Percentiles rank a stretch among this genome's conserved stretches.
Evolutionary conservation across 2,329 filamentous ascomycete genomes (phyloP).

Genomic region (Nemania sp.): DNA sequence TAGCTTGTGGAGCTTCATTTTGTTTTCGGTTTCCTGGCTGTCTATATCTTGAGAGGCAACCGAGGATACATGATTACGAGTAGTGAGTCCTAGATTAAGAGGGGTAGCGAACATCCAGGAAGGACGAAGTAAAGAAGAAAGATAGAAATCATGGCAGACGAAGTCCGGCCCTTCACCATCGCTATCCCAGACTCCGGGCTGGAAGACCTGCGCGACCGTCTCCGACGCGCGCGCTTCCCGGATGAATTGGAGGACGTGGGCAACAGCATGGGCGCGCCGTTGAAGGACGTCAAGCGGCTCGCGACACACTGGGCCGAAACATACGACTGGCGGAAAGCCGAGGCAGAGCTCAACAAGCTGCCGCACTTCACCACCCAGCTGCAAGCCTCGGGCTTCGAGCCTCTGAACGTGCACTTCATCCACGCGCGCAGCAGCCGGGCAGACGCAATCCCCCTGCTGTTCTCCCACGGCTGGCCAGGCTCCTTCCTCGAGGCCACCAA

Average conservation of each 20-base stretch:
- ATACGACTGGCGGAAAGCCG: constrained; percentile 70
- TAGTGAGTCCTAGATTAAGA: neutral
- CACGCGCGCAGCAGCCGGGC: constrained; percentile 63
- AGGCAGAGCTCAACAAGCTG: constrained; percentile 69
- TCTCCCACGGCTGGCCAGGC: constrained; percentile 62
- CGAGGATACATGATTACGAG: neutral
- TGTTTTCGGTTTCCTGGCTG: too few species aligned
- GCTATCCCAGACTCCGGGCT: constrained; percentile 64
- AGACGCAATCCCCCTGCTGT: constrained; percentile 47
- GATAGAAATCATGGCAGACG: constrained; percentile 30
- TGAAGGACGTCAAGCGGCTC: constrained; percentile 70
- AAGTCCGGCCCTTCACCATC: constrained; percentile 60
- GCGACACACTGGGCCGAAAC: constrained; percentile 68
- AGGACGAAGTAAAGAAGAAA: neutral
- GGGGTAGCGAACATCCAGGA: neutral
- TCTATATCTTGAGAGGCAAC: neutral
- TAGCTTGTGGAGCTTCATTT: neutral
- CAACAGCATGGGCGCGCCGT: constrained; percentile 63
- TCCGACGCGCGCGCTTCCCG: constrained; percentile 65
- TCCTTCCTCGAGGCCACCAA: constrained; percentile 71
- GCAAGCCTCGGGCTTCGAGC: constrained; percentile 67
- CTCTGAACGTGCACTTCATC: constrained; percentile 73
- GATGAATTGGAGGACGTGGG: constrained; percentile 53
- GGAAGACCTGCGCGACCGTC: constrained; percentile 66
- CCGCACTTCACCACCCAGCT: constrained; percentile 69